Percentiles rank a stretch among this genome's conserved stretches.
These are phyloP conservation scores for Thielaviopsis populi DNA, from an alignment of 2,329 filamentous ascomycete genomes.

Conservation along the genomic window DNA sequence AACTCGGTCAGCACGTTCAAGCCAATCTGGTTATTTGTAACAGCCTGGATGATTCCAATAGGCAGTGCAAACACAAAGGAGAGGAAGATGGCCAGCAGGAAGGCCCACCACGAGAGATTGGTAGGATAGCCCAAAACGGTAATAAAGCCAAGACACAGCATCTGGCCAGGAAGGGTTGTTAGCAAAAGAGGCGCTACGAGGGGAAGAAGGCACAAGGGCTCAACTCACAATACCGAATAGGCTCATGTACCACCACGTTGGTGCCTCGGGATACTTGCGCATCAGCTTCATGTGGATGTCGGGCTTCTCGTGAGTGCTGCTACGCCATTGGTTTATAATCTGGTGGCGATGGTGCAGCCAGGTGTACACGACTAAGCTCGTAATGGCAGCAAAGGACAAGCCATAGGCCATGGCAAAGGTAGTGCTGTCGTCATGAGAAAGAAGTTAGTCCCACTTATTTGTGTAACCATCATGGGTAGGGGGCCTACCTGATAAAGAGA, in stretches of 20 bases:
- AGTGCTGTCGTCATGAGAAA: constrained; percentile 33
- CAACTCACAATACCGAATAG: constrained; percentile 39
- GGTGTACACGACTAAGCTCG: constrained; percentile 53
- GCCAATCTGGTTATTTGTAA: constrained; percentile 56
- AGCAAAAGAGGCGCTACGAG: constrained; percentile 3
- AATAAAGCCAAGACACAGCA: constrained; percentile 38
- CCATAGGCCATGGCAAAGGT: constrained; percentile 58
- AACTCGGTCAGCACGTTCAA: constrained; percentile 65
- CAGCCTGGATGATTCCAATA: constrained; percentile 53
- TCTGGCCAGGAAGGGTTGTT: constrained; percentile 24
- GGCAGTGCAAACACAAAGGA: constrained; percentile 50
- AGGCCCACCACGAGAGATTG: constrained; percentile 58
- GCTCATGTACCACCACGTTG: constrained; percentile 47
- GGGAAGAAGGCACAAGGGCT: background rate
- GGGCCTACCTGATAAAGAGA: constrained; percentile 41
- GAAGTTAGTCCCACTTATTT: background rate
- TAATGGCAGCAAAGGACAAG: constrained; percentile 55
- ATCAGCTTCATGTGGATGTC: constrained; percentile 52
- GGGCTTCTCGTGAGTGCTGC: constrained; percentile 43
- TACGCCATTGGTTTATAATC: constrained; percentile 48
- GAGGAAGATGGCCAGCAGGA: constrained; percentile 50
- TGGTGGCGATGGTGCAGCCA: constrained; percentile 51
- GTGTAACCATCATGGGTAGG: no score
- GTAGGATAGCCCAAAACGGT: constrained; percentile 48
- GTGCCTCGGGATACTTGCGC: constrained; percentile 46